Base-by-base conservation (phyloP, 2,329 filamentous ascomycete species). In the Erysiphe neolycopersici region DNA sequence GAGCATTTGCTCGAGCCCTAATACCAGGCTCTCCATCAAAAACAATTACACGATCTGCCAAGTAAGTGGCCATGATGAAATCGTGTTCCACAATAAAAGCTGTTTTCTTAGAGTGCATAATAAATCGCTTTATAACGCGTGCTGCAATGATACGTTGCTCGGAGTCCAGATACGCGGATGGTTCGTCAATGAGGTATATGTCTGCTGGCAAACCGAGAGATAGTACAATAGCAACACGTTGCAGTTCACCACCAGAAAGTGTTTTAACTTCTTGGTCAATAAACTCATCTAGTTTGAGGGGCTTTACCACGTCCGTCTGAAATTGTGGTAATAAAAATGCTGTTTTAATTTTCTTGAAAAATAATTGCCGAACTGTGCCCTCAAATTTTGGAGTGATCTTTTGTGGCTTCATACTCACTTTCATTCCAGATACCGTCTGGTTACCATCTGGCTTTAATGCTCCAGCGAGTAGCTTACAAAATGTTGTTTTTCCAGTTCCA, bases 71-170 rank as follows among this genome's bases (percentile, higher is more conserved):
- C 85, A 95, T 94, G 66, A 95, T 93, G 67, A 98, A 95, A 71
- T 98, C 89, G 79, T 98, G 89, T 75, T 98, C 89, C 60, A 98
- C 87, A 53, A 98, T 76, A 61, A 98, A 98, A 42, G 89, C 89
- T 0, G 89, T 98, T 74, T 95, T 95, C 76, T 95, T 95, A 55
- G 84, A 77, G 68, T 98, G 87, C 89, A 98, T 98, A 63, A 98
- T 98, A 71, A 92, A 98, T 52, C 89, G 79, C 71, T 98, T 98
- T 67, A 98, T 98, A 59, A 98, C 91, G 58, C 85, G 79, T 39
- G 87, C 79, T 48, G 85, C 87, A 54, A 98, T 77, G 58, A 98
- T 93, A 79, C 89, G 87, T 65, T 98, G 89, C 65, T 98, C 89
- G 42, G 89, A 95, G 61, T 98, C 89, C 46, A 98, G 79, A 63